Evolutionary conservation across 106 monocot genomes (phyloP), one percentile per base, ranked within the genome.

Genomic region (Vanilla planifolia): DNA sequence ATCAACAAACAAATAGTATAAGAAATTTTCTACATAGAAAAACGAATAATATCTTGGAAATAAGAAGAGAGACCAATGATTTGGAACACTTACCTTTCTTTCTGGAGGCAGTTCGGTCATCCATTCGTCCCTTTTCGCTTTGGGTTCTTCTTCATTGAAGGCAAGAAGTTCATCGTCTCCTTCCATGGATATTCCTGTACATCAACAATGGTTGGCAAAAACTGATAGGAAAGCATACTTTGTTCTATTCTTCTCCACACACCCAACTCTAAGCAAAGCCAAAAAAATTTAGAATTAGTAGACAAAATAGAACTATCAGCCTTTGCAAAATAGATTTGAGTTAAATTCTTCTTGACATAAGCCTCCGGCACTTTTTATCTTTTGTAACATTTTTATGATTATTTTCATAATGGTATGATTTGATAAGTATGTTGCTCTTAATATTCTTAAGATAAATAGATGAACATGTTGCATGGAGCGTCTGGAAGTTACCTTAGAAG

Each of bases 71-170:
- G n/a, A 9, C 23, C 2, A 20, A 6, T 10, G 30, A 53, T 19
- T 3, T 30, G 34, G 41, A 11, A 57, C n/a, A n/a, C 51, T 74
- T 75, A 96, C 95, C 73, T 98, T 98, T 45, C 88, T 88, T 68
- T 98, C 98, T 28, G 98, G 98, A 23, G 98, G 98, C 13, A 98
- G 75, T 35, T 84, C 71, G 6, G 92, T 98, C 92, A 98, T 98
- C 92, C 98, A 98, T 55, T 98, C 98, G 65, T 98, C 98, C 65
- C 98, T 91, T 33, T 58, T 74, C 15, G 35, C 57, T 34, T 34
- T 57, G 57, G 72, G 79, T 69, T 74, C 79, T 55, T 83, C 70
- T 65, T 82, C 67, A 37, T 67, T 24, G 17, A 80, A 67, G 9
- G 88, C 82, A 19, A 92, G 68, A 63, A 98, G 98, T 61, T 82